phyloP scores from a whole-genome alignment of 805 yeast genomes.

The Wickerhamomyces chaumierensis region DNA sequence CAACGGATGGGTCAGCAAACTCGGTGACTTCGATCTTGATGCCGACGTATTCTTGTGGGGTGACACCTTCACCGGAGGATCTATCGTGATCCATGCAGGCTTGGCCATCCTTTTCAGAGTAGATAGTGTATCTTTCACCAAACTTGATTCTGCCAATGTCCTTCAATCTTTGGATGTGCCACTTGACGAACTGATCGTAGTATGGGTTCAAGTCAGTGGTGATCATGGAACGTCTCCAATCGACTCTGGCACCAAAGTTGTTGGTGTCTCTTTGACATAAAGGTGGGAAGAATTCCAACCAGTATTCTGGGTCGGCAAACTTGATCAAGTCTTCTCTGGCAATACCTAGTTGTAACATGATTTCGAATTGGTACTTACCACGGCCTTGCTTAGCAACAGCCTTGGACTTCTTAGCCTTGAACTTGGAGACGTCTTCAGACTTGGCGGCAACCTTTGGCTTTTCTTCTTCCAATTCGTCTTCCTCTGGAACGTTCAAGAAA shows the following conservation, averaged over 20 bases:
- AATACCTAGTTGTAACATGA: slow-evolving; percentile 90
- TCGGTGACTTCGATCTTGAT: slow-evolving; percentile 72
- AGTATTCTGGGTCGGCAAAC: slow-evolving; percentile 85
- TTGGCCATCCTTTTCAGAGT: slow-evolving; percentile 96
- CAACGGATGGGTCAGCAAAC: slow-evolving; percentile 35
- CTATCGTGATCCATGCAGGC: slow-evolving; percentile 99
- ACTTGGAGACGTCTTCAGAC: slow-evolving; percentile 77
- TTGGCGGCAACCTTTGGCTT: slow-evolving; percentile 24
- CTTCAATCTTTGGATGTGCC: slow-evolving; percentile 90
- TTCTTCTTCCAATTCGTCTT: slow-evolving; percentile 35
- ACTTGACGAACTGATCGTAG: slow-evolving; percentile 88
- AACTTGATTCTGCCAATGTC: slow-evolving; percentile 86
- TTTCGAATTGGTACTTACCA: slow-evolving; percentile 90
- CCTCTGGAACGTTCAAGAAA: slow-evolving; percentile 57
- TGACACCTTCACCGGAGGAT: slow-evolving; percentile 91
- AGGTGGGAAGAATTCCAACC: slow-evolving; percentile 91
- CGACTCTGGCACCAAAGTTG: slow-evolving; percentile 83
- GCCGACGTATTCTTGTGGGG: slow-evolving; percentile 93
- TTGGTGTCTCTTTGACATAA: slow-evolving; percentile 72
- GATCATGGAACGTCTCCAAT: slow-evolving; percentile 94
- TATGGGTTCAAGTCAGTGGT: slow-evolving; percentile 94
- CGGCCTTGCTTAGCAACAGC: slow-evolving; percentile 91
- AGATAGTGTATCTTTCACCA: slow-evolving; percentile 96
- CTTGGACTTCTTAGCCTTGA: slow-evolving; percentile 86
- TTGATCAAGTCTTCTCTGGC: slow-evolving; percentile 70